Evolutionary conservation across 192 early-diverging fungal species (phyloP).

Genomic region (Coemansia asiatica): DNA sequence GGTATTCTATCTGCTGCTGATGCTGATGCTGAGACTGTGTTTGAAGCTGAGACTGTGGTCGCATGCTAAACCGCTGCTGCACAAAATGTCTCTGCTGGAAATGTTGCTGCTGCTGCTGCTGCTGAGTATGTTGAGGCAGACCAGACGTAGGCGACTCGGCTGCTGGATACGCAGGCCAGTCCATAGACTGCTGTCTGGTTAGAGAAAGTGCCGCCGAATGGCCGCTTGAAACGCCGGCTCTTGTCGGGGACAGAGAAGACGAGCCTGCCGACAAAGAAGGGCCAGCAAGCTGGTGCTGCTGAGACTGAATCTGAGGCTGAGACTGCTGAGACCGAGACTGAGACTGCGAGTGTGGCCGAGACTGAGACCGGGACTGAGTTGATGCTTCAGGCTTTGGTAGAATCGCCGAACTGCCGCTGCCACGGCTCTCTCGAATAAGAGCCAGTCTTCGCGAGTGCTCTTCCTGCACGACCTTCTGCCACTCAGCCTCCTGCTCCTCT

Average conservation of each 20-base stretch:
- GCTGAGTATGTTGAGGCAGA: neutral
- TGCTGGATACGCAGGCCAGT: conserved; percentile 12
- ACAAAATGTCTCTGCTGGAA: conserved; percentile 6
- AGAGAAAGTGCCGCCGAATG: neutral
- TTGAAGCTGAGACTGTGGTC: too few relatives aligned
- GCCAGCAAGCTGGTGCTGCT: neutral
- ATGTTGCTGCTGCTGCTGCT: conserved; percentile 16
- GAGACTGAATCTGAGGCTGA: conserved; percentile 10
- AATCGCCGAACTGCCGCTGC: conserved; percentile 16
- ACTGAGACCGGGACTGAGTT: conserved; percentile 8
- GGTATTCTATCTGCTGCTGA: conserved; percentile 12
- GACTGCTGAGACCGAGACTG: neutral
- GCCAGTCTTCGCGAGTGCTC: conserved; percentile 33
- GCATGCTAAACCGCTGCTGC: conserved; percentile 16
- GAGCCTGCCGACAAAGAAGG: neutral
- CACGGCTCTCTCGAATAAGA: conserved; percentile 35
- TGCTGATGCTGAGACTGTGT: too few relatives aligned
- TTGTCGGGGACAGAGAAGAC: neutral
- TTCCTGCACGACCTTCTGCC: conserved; percentile 28
- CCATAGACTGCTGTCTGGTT: conserved; percentile 10
- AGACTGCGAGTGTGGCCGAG: conserved; percentile 1
- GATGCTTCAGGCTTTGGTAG: conserved; percentile 17
- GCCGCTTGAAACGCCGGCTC: neutral
- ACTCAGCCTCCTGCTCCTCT: conserved; percentile 45
- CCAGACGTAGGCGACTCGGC: neutral